These are phyloP conservation scores for Saccharum officinarum DNA, from an alignment of 176 grass and related monocot genomes.

Conservation along the genomic window DNA sequence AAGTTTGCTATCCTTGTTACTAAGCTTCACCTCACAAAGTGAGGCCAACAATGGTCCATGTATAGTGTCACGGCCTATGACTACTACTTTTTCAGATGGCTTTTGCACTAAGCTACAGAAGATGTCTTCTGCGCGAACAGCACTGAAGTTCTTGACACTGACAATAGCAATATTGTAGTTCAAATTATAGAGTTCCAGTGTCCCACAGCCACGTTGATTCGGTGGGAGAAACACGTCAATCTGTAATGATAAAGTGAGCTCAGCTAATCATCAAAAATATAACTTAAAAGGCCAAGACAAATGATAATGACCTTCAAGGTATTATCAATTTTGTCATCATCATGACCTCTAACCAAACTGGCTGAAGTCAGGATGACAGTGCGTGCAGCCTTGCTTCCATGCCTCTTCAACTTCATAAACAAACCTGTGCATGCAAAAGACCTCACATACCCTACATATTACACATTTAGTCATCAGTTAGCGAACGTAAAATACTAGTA, in stretches of 20 bases:
- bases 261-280: background rate
- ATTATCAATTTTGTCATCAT: background rate
- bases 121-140: background rate
- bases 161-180: slow-evolving; percentile 34
- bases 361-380: slow-evolving; percentile 29
- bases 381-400: background rate
- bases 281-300: background rate
- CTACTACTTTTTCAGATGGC: background rate
- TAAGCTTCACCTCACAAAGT: background rate
- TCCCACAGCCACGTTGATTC: slow-evolving; percentile 3
- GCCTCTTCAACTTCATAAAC: slow-evolving; percentile 32
- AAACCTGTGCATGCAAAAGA: slow-evolving; percentile 23
- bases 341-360: slow-evolving; percentile 22
- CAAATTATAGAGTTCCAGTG: slow-evolving; percentile 23
- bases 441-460: background rate
- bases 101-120: background rate
- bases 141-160: background rate
- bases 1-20: background rate
- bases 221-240: slow-evolving; percentile 30
- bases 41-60: slow-evolving; percentile 7
- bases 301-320: background rate
- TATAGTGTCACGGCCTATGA: background rate
- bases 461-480: background rate
- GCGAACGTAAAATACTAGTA: background rate
- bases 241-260: slow-evolving; percentile 17